Conservation (phyloP, 177 flowering plant species). For the Vitis hybrid region DNA sequence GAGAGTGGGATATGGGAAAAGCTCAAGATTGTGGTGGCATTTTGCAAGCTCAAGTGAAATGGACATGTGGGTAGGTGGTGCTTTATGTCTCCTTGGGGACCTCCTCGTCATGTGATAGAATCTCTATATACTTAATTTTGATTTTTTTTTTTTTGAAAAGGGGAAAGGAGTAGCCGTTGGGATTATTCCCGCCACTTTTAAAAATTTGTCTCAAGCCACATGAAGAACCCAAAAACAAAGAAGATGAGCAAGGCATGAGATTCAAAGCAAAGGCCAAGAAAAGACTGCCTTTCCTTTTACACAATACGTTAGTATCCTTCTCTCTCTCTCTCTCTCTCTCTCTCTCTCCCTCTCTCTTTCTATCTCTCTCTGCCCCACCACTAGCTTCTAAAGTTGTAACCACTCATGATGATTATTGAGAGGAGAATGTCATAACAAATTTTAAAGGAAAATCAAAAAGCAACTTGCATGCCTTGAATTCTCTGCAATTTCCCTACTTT, state of each 20-base stretch:
- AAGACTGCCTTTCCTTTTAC: constrained; percentile 21
- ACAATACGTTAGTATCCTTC: constrained; percentile 17
- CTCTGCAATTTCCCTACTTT: not conserved
- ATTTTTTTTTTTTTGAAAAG: constrained; percentile 3
- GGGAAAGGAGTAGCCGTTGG: constrained; percentile 25
- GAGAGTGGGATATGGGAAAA: too few relatives aligned
- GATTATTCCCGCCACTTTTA: constrained; percentile 23
- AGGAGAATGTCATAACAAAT: not conserved
- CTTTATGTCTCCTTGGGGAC: constrained; percentile 11
- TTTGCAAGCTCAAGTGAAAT: not conserved
- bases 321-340: too few relatives aligned
- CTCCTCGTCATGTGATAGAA: constrained; percentile 1
- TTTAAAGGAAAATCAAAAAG: not conserved
- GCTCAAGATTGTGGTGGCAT: too few relatives aligned
- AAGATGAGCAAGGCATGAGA: constrained; percentile 20
- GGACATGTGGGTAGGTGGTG: not conserved
- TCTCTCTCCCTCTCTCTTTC: not conserved
- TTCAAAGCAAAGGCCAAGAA: constrained; percentile 23
- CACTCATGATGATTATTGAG: not conserved
- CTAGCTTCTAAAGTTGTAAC: constrained; percentile 2
- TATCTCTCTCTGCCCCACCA: constrained; percentile 4
- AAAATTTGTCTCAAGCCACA: constrained; percentile 18
- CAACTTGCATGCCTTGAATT: constrained; percentile 3
- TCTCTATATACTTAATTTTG: not conserved
- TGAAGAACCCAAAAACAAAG: constrained; percentile 3